Evolutionary conservation across 106 monocot species (phyloP).

Genomic region (Apostasia ramifera): DNA sequence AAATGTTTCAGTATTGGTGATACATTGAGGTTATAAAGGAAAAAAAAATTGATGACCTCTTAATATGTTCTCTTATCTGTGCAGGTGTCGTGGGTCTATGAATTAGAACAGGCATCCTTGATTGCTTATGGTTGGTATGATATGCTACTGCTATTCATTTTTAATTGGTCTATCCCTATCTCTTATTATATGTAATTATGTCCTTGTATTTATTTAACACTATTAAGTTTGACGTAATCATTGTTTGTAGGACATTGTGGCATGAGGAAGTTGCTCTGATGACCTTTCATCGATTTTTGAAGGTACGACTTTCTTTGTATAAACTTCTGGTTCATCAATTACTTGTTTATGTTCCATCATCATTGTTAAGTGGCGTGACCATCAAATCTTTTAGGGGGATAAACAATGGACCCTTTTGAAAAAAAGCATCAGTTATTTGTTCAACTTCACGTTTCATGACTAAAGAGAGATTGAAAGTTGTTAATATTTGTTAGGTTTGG

Average conservation of each 20-base stretch:
- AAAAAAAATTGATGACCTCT: background rate
- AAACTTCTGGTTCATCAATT: background rate
- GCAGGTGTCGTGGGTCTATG: constrained; percentile 57
- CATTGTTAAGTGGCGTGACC: too few species aligned
- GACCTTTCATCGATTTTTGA: background rate
- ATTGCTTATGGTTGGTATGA: constrained; percentile 8
- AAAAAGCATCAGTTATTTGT: too few species aligned
- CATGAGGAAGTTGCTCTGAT: background rate
- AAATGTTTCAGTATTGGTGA: too few species aligned
- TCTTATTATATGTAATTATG: background rate
- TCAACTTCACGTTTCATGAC: background rate
- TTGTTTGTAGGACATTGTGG: constrained; percentile 7
- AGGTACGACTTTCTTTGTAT: background rate
- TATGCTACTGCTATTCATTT: background rate
- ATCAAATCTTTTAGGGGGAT: too few species aligned
- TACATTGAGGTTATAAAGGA: too few species aligned
- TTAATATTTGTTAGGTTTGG: background rate
- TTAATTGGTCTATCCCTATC: background rate
- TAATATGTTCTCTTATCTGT: background rate
- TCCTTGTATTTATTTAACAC: background rate
- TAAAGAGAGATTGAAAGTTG: background rate
- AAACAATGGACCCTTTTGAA: too few species aligned
- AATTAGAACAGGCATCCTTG: constrained; percentile 18
- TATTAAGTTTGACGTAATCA: background rate
- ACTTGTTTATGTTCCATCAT: background rate